A percentile compares a stretch with the other conserved stretches of the same genome.
phyloP scores from a whole-genome alignment of 2,329 filamentous ascomycete species.

The Akanthomyces uredinophilus region DNA sequence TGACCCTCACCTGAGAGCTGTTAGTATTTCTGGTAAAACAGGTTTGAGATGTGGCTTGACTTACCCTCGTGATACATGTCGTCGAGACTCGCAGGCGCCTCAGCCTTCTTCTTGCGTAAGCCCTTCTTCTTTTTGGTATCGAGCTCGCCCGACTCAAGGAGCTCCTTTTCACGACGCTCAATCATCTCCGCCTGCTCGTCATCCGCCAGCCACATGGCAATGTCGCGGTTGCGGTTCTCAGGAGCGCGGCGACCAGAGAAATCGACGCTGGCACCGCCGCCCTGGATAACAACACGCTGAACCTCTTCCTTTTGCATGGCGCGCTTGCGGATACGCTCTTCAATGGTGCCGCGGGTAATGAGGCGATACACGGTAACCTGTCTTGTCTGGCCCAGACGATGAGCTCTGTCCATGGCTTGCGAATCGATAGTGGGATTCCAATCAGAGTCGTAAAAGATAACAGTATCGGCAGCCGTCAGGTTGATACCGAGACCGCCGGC shows the following conservation, averaged over 20 bases:
- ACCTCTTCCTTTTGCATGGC: conserved; percentile 98
- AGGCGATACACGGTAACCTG: conserved; percentile 97
- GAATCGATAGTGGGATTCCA: conserved; percentile 99
- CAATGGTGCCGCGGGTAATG: conserved; percentile 93
- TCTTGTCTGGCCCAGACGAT: conserved; percentile 90
- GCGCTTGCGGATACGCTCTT: conserved; percentile 95
- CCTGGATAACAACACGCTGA: conserved; percentile 92
- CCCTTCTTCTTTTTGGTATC: conserved; percentile 62
- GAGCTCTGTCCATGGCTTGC: conserved; percentile 97
- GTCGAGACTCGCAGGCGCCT: conserved; percentile 65
- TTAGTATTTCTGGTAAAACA: conserved; percentile 20
- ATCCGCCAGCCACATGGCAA: conserved; percentile 97
- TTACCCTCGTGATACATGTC: conserved; percentile 99
- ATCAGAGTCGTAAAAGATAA: conserved; percentile 99
- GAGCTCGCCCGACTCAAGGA: conserved; percentile 66
- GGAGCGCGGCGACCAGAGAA: conserved; percentile 86
- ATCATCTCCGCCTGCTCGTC: conserved; percentile 94
- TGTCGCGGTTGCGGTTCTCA: conserved; percentile 95
- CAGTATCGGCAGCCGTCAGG: conserved; percentile 89
- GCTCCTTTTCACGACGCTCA: conserved; percentile 84
- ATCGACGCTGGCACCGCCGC: conserved; percentile 85
- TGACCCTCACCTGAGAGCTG: conserved; percentile 74
- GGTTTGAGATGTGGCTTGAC: conserved; percentile 27
- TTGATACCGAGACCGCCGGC: conserved; percentile 98
- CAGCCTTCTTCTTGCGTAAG: conserved; percentile 50